Evolutionary conservation across 2,329 filamentous ascomycete genomes (phyloP), one percentile per base, ranked within the genome.

Genomic region (Exserohilum turcica): DNA sequence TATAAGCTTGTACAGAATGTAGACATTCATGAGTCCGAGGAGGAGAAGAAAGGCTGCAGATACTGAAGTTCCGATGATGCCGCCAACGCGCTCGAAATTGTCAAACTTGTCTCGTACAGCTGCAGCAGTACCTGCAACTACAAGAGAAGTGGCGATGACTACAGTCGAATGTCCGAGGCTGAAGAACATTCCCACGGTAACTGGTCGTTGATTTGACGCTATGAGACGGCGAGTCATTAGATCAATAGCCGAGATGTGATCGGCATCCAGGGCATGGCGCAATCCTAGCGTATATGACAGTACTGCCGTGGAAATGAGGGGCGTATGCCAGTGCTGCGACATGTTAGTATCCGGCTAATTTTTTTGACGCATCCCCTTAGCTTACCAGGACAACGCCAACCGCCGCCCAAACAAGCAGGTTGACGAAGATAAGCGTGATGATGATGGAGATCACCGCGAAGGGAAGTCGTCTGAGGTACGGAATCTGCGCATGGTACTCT

Each of bases 211-310:
- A 15, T 91, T 92, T 0, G 90, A 84, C 0, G 92, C 92, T 32
- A 97, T 86, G 19, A 97, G 84, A 6, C 93, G 86, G 3, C 94
- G 84, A 0, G 94, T 97, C 87, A 95, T 96, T 32, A 97, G 83
- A 75, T 97, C 93, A 66, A 97, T 99, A 59, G 92, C 93, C 35
- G 85, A 86, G 60, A 90, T 90, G 70, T 97, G 94, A 75, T 97
- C 93, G n/a, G 93, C 94, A 69, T 97, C 94, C 38, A 97, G 85
- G n/a, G 93, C 93, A 79, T 97, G 93, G 36, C 93, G 88, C 10
- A 97, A 83, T 2, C 93, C 93, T 9, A 97, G 83, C 0, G 91
- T 91, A 74, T 95, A 97, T 21, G 92, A 87, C 0, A 97, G 83
- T 2, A 92, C 86, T 1, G 92, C 91, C 2, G 92, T 88, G 2